Evolutionary conservation across 1,139 yeast species (phyloP).

Genomic region (Yamadazyma triangularis): DNA sequence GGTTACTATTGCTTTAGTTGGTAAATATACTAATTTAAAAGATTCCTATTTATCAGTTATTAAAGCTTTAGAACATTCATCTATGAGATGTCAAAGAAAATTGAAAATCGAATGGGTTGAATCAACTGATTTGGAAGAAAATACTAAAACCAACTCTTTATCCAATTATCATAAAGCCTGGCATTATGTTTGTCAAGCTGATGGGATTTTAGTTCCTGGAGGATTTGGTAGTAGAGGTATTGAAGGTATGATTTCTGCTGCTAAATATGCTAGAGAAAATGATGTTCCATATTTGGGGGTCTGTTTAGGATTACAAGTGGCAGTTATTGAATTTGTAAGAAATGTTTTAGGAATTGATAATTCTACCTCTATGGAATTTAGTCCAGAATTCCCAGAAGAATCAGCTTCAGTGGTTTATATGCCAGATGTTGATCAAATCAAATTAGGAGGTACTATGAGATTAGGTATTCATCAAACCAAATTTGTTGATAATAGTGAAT

Average conservation of each 20-base stretch:
- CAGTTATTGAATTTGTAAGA: slow-evolving; percentile 91
- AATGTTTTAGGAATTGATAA: slow-evolving; percentile 63
- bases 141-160: slow-evolving; percentile 57
- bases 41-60: slow-evolving; percentile 94
- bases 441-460: slow-evolving; percentile 99
- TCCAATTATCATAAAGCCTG: slow-evolving; percentile 90
- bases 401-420: slow-evolving; percentile 86
- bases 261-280: slow-evolving; percentile 96
- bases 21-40: slow-evolving; percentile 92
- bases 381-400: slow-evolving; percentile 55
- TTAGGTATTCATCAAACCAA: slow-evolving; percentile 88
- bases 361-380: slow-evolving; percentile 85
- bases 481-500: slow-evolving; percentile 66
- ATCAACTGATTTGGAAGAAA: slow-evolving; percentile 82
- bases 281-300: slow-evolving; percentile 93
- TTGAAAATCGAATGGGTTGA: slow-evolving; percentile 95
- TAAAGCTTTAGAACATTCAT: slow-evolving; percentile 91
- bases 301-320: slow-evolving; percentile 96
- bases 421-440: slow-evolving; percentile 97
- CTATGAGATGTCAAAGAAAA: slow-evolving; percentile 82
- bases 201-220: slow-evolving; percentile 97
- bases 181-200: slow-evolving; percentile 91
- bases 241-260: slow-evolving; percentile 97
- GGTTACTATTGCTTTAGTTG: slow-evolving; percentile 93
- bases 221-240: slow-evolving; percentile 98